These are phyloP conservation scores for Claviceps monticola DNA, from an alignment of 2,329 filamentous ascomycete species.

Conservation along the genomic window DNA sequence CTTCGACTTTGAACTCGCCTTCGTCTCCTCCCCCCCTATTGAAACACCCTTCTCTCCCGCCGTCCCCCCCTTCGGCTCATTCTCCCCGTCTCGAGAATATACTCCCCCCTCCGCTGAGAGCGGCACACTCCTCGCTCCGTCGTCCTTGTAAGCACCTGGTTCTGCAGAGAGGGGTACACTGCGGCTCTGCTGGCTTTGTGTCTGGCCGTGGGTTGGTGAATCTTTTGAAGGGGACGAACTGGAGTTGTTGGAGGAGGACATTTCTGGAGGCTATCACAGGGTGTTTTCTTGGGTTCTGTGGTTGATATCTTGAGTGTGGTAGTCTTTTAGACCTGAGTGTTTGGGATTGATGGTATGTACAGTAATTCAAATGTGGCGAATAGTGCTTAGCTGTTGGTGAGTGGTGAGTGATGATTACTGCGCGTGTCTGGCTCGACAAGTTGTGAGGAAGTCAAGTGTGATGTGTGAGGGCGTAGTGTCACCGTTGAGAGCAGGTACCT, in stretches of 20 bases:
- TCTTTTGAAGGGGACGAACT: background rate
- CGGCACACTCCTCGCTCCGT: background rate
- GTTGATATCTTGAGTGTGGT: no score
- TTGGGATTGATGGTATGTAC: no score
- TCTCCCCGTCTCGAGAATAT: conserved; percentile 1
- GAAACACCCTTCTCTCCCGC: conserved; percentile 3
- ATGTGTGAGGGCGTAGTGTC: no score
- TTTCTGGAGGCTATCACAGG: no score
- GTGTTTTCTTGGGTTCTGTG: no score
- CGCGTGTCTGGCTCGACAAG: no score
- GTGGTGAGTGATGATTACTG: no score
- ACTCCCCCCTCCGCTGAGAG: conserved; percentile 4
- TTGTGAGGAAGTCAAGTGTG: no score
- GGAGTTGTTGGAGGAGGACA: background rate
- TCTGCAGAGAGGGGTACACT: conserved; percentile 1
- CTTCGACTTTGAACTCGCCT: background rate
- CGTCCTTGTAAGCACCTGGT: conserved; percentile 1
- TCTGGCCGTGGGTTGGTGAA: background rate
- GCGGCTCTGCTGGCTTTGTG: background rate
- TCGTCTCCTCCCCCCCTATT: background rate
- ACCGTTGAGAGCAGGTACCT: no score
- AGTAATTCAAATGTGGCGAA: no score
- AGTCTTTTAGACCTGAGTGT: no score
- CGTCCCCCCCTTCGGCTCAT: conserved; percentile 3
- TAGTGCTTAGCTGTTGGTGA: no score